These are phyloP conservation scores for Backusella luteola DNA, from an alignment of 192 early-diverging fungal species.

Conservation along the genomic window DNA sequence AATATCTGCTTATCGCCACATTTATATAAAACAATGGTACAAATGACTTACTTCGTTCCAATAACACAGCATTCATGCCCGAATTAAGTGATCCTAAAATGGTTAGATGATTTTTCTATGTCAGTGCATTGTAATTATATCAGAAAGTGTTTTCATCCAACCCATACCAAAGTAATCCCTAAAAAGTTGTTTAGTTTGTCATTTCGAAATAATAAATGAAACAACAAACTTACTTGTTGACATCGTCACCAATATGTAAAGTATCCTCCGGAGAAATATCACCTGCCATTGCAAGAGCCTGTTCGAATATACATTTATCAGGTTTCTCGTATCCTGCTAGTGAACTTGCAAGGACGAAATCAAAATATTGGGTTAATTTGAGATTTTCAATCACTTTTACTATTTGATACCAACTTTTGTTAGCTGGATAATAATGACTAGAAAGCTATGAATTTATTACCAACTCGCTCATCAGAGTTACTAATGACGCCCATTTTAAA, in stretches of 20 bases:
- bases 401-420: conserved; percentile 2
- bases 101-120: neutral
- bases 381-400: conserved; percentile 29
- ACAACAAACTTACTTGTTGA: conserved; percentile 30
- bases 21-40: too few species aligned
- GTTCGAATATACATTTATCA: conserved; percentile 46
- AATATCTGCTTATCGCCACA: neutral
- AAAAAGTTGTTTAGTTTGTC: neutral
- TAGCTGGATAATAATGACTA: too few species aligned
- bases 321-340: conserved; percentile 58
- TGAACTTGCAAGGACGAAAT: conserved; percentile 57
- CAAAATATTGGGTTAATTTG: conserved; percentile 52
- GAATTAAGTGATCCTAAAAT: conserved; percentile 25
- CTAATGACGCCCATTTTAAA: conserved; percentile 57
- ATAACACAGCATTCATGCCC: conserved; percentile 30
- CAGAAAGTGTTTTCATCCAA: neutral
- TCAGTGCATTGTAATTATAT: neutral
- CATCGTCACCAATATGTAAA: conserved; percentile 65
- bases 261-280: conserved; percentile 40
- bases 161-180: conserved; percentile 20
- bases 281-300: conserved; percentile 39
- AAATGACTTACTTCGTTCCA: conserved; percentile 21
- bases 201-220: neutral
- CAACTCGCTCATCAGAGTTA: conserved; percentile 60
- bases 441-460: conserved; percentile 18